phyloP scores from a whole-genome alignment of 306 rosid species.

The Gynostemma pentaphyllum region DNA sequence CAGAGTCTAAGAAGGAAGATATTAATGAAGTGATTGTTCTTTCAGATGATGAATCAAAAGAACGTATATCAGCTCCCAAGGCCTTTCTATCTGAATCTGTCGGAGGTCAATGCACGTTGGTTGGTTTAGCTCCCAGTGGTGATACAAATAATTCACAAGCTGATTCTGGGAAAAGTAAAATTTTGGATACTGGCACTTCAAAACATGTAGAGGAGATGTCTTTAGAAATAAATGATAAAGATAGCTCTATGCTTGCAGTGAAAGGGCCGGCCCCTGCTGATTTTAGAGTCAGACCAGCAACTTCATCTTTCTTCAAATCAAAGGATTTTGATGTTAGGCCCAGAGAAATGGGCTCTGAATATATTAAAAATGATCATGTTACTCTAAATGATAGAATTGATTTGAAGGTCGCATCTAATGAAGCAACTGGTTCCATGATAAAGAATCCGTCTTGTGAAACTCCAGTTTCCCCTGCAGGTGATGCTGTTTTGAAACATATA shows the following conservation, averaged over 20 bases:
- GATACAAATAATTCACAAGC: constrained; percentile 24
- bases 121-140: constrained; percentile 20
- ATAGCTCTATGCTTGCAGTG: constrained; percentile 23
- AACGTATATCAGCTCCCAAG: constrained; percentile 18
- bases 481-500: constrained; percentile 26
- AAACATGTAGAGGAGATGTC: constrained; percentile 22
- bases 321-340: constrained; percentile 26
- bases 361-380: constrained; percentile 6
- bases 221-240: constrained; percentile 27
- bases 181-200: constrained; percentile 23
- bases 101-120: constrained; percentile 21
- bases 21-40: constrained; percentile 37
- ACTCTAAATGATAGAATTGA: constrained; percentile 20
- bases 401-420: constrained; percentile 27
- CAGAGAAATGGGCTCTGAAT: constrained; percentile 29
- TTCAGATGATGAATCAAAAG: constrained; percentile 72
- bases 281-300: constrained; percentile 20
- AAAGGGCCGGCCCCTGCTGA: constrained; percentile 24
- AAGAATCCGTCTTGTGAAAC: constrained; percentile 24
- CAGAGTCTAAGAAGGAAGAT: constrained; percentile 16
- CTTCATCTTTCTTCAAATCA: constrained; percentile 23
- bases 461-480: constrained; percentile 19
- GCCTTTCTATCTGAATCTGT: constrained; percentile 27
- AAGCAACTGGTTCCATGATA: constrained; percentile 24
- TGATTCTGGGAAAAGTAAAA: constrained; percentile 25